These are phyloP conservation scores for Carex cristatella DNA, from an alignment of 176 grass and related monocot species.

Conservation along the genomic window DNA sequence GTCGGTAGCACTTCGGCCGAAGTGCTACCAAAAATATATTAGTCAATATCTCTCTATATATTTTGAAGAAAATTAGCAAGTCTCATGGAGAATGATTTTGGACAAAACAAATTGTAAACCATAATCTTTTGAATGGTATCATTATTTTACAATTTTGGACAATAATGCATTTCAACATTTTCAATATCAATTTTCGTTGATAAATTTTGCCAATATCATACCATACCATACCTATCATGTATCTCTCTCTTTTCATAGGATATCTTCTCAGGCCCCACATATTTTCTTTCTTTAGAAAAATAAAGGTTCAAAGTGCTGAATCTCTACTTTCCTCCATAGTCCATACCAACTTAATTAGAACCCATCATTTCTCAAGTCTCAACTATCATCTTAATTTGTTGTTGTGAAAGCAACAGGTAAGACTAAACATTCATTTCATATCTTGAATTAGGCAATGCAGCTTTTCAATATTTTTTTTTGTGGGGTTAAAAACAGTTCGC, in stretches of 20 bases:
- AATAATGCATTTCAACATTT: background rate
- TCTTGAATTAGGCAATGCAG: constrained; percentile 5
- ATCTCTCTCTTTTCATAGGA: background rate
- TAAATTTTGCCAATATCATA: background rate
- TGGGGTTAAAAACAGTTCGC: background rate
- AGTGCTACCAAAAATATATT: too few relatives aligned
- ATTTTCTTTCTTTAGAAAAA: background rate
- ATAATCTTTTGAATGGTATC: background rate
- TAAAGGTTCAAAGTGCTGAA: background rate
- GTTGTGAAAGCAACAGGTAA: background rate
- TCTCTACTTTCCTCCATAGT: background rate
- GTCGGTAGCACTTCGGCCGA: too few relatives aligned
- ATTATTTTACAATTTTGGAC: background rate
- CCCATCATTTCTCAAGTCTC: constrained; percentile 2
- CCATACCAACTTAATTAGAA: background rate
- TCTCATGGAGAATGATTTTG: background rate
- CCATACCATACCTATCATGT: background rate
- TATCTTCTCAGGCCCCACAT: background rate
- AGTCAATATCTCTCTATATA: too few relatives aligned
- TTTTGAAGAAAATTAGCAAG: background rate
- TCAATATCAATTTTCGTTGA: background rate
- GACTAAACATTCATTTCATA: background rate
- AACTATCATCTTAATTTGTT: background rate
- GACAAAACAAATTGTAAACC: background rate
- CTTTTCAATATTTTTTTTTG: background rate